phyloP scores from a whole-genome alignment of 805 yeast genomes.

The Metschnikowia gruessii region DNA sequence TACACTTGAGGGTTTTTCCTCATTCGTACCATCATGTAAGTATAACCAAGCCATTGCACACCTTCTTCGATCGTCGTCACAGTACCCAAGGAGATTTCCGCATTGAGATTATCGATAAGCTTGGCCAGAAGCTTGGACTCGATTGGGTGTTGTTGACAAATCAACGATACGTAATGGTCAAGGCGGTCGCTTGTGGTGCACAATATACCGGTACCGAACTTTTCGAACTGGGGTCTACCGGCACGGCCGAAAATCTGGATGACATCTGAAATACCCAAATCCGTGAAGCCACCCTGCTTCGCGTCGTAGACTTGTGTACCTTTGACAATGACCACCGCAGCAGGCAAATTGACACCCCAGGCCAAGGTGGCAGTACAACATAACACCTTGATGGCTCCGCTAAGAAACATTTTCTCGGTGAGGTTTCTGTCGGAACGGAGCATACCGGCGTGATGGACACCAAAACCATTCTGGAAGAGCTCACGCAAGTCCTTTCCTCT shows the following conservation, averaged over 20 bases:
- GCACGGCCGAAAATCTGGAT: conserved; percentile 99
- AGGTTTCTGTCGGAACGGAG: conserved; percentile 83
- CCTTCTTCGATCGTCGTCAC: conserved; percentile 95
- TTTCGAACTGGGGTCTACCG: conserved; percentile 96
- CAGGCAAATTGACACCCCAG: conserved; percentile 99
- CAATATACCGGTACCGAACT: conserved; percentile 86
- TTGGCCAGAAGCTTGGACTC: conserved; percentile 79
- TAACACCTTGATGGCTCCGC: conserved; percentile 83
- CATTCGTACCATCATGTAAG: conserved; percentile 93
- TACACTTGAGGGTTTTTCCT: conserved; percentile 88
- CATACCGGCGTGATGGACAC: conserved; percentile 98
- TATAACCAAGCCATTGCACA: conserved; percentile 96
- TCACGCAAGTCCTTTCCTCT: conserved; percentile 79
- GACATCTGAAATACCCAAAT: conserved; percentile 93
- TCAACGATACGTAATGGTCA: conserved; percentile 82
- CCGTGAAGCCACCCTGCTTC: conserved; percentile 90
- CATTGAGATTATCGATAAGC: conserved; percentile 88
- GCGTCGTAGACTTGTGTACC: conserved; percentile 97
- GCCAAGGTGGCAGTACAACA: conserved; percentile 98
- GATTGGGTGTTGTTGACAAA: conserved; percentile 94
- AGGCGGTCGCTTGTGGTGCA: conserved; percentile 79
- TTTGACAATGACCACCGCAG: conserved; percentile 93
- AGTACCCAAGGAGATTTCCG: conserved; percentile 93
- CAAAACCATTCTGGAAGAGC: conserved; percentile 77
- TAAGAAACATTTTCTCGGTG: conserved; percentile 81